Conservation (phyloP, 1,284 basidiomycete species). For the Kwoniella shivajii region DNA sequence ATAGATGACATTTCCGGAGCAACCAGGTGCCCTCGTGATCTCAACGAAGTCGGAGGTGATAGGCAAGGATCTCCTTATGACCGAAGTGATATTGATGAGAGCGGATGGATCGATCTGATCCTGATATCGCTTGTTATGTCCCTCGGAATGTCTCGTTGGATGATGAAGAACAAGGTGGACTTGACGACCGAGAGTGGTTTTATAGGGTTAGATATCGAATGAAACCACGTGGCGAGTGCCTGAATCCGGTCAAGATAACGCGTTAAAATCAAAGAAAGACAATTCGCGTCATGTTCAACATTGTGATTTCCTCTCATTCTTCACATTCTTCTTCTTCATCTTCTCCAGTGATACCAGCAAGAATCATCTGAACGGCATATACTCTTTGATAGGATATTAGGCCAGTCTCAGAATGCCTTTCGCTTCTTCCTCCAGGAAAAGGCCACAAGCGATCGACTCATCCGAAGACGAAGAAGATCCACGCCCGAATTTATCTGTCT, state of each 20-base stretch:
- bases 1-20: neutral
- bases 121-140: neutral
- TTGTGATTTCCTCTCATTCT: too few relatives aligned
- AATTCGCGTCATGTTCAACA: too few relatives aligned
- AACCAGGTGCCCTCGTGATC: neutral
- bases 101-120: conserved; percentile 1
- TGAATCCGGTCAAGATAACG: too few relatives aligned
- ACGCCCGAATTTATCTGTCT: neutral
- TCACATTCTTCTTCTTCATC: too few relatives aligned
- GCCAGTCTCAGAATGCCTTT: neutral
- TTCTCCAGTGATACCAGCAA: too few relatives aligned
- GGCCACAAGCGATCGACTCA: conserved; percentile 2
- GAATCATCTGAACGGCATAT: too few relatives aligned
- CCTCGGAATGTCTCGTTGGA: neutral
- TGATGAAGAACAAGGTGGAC: neutral
- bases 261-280: too few relatives aligned
- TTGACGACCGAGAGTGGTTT: too few relatives aligned
- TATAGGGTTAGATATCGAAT: too few relatives aligned
- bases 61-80: neutral
- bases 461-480: conserved; percentile 10
- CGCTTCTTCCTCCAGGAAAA: neutral
- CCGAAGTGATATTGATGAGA: neutral
- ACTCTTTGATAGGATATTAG: too few relatives aligned
- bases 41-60: neutral
- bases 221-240: conserved; percentile 8